phyloP scores from a whole-genome alignment of 2,329 filamentous ascomycete species.

The Fusarium algeriense region DNA sequence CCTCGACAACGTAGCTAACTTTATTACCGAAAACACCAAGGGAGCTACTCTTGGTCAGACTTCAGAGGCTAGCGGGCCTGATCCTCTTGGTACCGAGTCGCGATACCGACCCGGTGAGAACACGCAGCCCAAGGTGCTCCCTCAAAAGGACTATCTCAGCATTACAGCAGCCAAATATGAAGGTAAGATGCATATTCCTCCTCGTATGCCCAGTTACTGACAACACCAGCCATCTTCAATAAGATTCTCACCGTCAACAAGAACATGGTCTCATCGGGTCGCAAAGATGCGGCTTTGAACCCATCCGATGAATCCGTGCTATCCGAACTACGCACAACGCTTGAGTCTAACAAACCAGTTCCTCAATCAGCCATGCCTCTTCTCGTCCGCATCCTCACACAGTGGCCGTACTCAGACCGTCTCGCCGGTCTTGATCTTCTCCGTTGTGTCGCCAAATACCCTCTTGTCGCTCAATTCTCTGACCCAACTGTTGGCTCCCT shows the following conservation, averaged over 20 bases:
- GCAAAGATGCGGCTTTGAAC: constrained; percentile 80
- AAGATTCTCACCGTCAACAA: constrained; percentile 83
- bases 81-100: constrained; percentile 83
- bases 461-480: constrained; percentile 72
- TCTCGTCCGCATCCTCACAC: constrained; percentile 77
- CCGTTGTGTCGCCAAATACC: constrained; percentile 80
- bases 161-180: constrained; percentile 81
- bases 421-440: constrained; percentile 89
- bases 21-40: constrained; percentile 90
- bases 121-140: constrained; percentile 71
- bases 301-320: constrained; percentile 76
- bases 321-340: constrained; percentile 68
- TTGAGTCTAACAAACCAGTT: constrained; percentile 70
- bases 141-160: constrained; percentile 82
- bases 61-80: constrained; percentile 65
- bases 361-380: constrained; percentile 68
- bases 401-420: constrained; percentile 84
- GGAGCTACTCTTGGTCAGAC: constrained; percentile 82
- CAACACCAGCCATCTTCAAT: constrained; percentile 72
- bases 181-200: constrained; percentile 51
- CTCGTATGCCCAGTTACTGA: background rate
- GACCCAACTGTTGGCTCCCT: constrained; percentile 68
- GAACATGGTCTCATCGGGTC: constrained; percentile 75
- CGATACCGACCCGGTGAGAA: constrained; percentile 77
- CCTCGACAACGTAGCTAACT: constrained; percentile 91